Conservation (phyloP, 805 yeast genomes). For the Starmerella davenportii region DNA sequence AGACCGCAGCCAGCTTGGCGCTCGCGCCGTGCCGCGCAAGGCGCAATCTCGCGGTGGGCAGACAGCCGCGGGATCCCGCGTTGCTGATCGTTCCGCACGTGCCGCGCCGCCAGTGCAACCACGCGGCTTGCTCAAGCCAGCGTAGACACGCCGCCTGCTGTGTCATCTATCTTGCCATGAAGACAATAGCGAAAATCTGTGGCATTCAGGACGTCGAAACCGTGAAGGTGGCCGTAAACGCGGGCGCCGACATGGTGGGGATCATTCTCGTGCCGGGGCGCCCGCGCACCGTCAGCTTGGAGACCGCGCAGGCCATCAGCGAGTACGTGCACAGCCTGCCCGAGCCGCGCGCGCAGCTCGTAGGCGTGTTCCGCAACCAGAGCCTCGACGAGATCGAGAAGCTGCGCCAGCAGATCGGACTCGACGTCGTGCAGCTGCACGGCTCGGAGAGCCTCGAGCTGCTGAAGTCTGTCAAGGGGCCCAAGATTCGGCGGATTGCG, state of each 20-base stretch:
- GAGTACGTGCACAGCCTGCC: slow-evolving; percentile 17
- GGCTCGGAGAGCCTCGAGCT: slow-evolving; percentile 48
- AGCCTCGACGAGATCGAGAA: slow-evolving; percentile 39
- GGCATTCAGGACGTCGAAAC: slow-evolving; percentile 55
- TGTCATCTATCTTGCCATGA: no score
- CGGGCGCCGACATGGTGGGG: slow-evolving; percentile 67
- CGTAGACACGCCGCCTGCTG: no score
- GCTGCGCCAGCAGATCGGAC: slow-evolving; percentile 26
- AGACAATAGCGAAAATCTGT: slow-evolving; percentile 56
- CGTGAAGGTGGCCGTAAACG: slow-evolving; percentile 48
- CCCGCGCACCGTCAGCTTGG: slow-evolving; percentile 43
- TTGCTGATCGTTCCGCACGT: no score
- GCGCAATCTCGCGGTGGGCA: no score
- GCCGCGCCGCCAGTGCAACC: no score
- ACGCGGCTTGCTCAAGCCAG: no score
- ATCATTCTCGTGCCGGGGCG: slow-evolving; percentile 74
- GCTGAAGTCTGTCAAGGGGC: slow-evolving; percentile 27
- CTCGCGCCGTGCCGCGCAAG: no score
- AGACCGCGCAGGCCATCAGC: slow-evolving; percentile 32
- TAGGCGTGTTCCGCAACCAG: slow-evolving; percentile 86
- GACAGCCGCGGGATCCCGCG: no score
- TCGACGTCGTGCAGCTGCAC: slow-evolving; percentile 79
- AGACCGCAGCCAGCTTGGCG: no score
- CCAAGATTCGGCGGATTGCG: slow-evolving; percentile 57
- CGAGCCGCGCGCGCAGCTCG: slow-evolving; percentile 26